Evolutionary conservation across 495 filamentous ascomycete species (phyloP).

Genomic region (Cercophora samala): DNA sequence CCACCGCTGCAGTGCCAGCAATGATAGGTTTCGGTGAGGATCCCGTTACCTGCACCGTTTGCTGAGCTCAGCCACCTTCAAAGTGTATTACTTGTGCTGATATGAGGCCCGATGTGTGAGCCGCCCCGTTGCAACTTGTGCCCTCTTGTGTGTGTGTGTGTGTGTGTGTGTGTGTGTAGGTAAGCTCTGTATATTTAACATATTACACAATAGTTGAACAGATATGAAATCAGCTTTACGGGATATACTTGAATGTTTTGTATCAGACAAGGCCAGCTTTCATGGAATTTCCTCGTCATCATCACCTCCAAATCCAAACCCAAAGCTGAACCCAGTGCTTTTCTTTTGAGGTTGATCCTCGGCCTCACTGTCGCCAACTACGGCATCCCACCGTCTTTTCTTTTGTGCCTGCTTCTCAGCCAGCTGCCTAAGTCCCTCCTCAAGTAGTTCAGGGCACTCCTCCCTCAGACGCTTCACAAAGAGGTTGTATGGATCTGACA

Average conservation of each 20-base stretch:
- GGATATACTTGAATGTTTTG: neutral
- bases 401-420: slow-evolving; percentile 58
- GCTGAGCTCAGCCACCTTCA: neutral
- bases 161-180: no score
- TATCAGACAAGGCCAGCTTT: neutral
- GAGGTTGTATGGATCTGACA: slow-evolving; percentile 68
- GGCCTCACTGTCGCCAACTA: slow-evolving; percentile 52
- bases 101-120: neutral
- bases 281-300: slow-evolving; percentile 44
- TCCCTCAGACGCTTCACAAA: slow-evolving; percentile 70
- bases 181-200: neutral
- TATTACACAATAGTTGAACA: no score
- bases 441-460: slow-evolving; percentile 61
- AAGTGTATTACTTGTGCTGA: neutral
- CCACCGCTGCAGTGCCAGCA: neutral
- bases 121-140: neutral
- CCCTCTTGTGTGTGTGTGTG: neutral
- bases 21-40: neutral
- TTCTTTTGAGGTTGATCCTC: slow-evolving; percentile 36
- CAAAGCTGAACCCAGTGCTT: slow-evolving; percentile 73
- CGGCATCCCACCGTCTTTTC: slow-evolving; percentile 84
- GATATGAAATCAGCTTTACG: no score
- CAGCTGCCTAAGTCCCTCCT: slow-evolving; percentile 60
- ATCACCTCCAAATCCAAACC: slow-evolving; percentile 65
- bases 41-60: neutral